Evolutionary conservation across 192 early-diverging fungal species (phyloP).

Genomic region (Backusella tarrabulga): DNA sequence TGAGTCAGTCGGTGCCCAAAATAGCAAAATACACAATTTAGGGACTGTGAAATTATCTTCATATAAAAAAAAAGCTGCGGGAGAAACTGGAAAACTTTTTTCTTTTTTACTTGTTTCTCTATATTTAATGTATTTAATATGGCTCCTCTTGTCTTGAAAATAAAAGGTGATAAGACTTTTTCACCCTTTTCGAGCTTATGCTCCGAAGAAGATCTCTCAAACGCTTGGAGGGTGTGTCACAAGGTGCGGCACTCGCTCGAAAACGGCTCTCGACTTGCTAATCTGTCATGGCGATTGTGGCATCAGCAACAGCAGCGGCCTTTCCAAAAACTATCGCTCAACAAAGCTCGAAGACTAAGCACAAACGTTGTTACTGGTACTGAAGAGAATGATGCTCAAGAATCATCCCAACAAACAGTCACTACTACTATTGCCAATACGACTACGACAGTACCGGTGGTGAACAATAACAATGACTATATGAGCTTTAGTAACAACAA

Average conservation of each 20-base stretch:
- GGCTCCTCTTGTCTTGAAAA: conserved; percentile 69
- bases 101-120: neutral
- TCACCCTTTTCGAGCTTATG: conserved; percentile 70
- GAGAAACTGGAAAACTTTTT: neutral
- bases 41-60: neutral
- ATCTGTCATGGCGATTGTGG: conserved; percentile 86
- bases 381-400: neutral
- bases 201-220: conserved; percentile 71
- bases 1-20: no score
- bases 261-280: conserved; percentile 78
- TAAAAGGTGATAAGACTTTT: conserved; percentile 75
- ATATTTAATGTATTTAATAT: conserved; percentile 33
- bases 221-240: conserved; percentile 80
- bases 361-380: neutral
- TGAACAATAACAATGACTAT: conserved; percentile 8
- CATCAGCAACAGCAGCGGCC: conserved; percentile 36
- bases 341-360: conserved; percentile 2
- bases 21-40: neutral
- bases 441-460: neutral
- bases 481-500: conserved; percentile 18
- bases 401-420: neutral
- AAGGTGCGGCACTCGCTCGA: conserved; percentile 85
- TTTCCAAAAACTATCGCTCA: neutral
- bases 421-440: neutral
- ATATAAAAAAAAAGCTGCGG: neutral